Conservation (phyloP, 2,329 filamentous ascomycete genomes). For the Venturia asperata region DNA sequence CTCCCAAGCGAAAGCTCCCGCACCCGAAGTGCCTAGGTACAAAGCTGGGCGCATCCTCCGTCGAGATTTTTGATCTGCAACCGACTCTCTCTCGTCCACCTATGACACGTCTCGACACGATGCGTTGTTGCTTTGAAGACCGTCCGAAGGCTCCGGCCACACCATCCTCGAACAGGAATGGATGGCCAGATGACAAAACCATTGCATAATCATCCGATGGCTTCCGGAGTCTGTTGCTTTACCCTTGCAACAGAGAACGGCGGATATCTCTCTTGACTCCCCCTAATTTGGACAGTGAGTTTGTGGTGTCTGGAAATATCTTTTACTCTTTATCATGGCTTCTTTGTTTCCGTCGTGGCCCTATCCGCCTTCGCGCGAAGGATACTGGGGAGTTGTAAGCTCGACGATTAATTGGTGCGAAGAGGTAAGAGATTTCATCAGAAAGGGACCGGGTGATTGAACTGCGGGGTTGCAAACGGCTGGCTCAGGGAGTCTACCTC, state of each 20-base stretch:
- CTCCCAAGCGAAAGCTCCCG: too few species aligned
- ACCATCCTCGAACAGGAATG: neutral
- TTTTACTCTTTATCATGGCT: neutral
- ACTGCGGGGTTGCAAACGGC: neutral
- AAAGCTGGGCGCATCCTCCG: neutral
- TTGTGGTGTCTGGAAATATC: too few species aligned
- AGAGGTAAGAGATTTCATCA: slow-evolving; percentile 46
- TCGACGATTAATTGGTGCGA: slow-evolving; percentile 74
- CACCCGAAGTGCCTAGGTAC: too few species aligned
- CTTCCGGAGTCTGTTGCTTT: neutral
- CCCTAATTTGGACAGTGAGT: too few species aligned
- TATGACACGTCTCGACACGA: neutral
- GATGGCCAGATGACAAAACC: neutral
- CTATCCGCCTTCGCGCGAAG: slow-evolving; percentile 46
- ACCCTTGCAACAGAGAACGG: neutral
- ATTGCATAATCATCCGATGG: neutral
- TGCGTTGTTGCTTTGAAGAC: neutral
- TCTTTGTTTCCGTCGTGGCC: slow-evolving; percentile 31
- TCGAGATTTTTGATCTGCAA: neutral
- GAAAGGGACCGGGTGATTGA: neutral
- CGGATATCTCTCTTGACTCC: neutral
- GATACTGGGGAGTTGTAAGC: slow-evolving; percentile 63
- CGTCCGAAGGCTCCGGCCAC: neutral
- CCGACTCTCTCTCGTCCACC: neutral
- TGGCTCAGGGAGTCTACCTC: neutral